Conservation (phyloP, 2,329 filamentous ascomycete genomes). For the Aspergillus bombycis region DNA sequence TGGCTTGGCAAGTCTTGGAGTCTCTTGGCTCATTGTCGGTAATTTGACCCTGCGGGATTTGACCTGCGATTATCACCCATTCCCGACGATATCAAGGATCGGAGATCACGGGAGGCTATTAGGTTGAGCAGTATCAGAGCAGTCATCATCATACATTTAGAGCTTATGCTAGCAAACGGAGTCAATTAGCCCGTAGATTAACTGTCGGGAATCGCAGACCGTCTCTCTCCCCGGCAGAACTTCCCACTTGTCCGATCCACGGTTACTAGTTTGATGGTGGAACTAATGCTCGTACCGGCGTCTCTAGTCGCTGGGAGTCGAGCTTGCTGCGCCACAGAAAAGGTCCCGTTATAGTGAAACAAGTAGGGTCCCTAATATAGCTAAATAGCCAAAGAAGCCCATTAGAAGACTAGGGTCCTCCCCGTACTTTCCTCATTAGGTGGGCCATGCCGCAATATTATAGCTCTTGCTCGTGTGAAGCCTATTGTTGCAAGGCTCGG, state of each 20-base stretch:
- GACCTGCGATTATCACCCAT: background rate
- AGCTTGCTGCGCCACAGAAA: background rate
- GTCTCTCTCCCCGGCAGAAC: background rate
- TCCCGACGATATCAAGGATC: background rate
- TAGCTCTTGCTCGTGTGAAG: background rate
- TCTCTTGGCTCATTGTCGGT: background rate
- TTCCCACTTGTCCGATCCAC: background rate
- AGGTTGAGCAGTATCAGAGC: background rate
- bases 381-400: background rate
- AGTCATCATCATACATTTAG: background rate
- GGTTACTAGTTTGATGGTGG: background rate
- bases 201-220: background rate
- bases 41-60: background rate
- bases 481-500: background rate
- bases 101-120: background rate
- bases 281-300: background rate
- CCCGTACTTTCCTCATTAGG: background rate
- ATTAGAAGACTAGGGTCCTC: background rate
- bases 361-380: background rate
- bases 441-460: background rate
- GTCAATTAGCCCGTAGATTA: background rate
- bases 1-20: constrained; percentile 1
- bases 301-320: background rate
- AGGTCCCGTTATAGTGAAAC: background rate
- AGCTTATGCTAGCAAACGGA: background rate